Evolutionary conservation across 225 moss, liverwort and hornwort species (phyloP).

Genomic region (Rhytidiadelphus loreus): DNA sequence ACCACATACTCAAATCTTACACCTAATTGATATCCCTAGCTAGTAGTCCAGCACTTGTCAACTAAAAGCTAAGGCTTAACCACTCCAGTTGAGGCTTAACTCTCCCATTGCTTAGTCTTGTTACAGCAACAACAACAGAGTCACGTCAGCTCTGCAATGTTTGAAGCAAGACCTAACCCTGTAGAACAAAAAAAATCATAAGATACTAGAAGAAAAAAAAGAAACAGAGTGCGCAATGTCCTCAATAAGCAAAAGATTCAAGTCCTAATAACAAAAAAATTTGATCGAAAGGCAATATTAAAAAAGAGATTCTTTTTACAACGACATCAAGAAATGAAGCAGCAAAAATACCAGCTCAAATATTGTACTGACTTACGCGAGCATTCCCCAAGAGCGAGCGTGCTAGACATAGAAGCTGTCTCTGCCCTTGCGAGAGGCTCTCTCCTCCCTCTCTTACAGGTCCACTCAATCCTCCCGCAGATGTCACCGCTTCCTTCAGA

Average conservation of each 20-base stretch:
- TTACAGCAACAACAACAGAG: constrained; percentile 2
- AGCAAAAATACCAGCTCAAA: background rate
- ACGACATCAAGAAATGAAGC: background rate
- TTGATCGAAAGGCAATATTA: too few species aligned
- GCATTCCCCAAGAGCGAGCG: constrained; percentile 74
- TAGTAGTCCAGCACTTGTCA: too few species aligned
- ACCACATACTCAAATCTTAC: too few species aligned
- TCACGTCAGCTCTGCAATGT: background rate
- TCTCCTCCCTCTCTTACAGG: constrained; percentile 72
- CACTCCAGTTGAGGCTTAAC: too few species aligned
- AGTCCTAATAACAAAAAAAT: background rate
- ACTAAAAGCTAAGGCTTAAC: too few species aligned
- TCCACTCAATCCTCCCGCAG: constrained; percentile 65
- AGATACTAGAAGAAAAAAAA: too few species aligned
- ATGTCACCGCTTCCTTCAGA: constrained; percentile 58
- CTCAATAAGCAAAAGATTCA: too few species aligned
- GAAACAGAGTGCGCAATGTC: too few species aligned
- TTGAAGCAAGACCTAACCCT: background rate
- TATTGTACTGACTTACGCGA: constrained; percentile 23
- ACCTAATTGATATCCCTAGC: too few species aligned
- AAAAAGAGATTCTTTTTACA: too few species aligned
- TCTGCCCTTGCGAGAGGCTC: constrained; percentile 84
- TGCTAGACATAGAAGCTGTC: constrained; percentile 85
- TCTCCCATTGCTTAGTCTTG: constrained; percentile 62
- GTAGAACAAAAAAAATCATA: too few species aligned